Evolutionary conservation across 2,329 filamentous ascomycete species (phyloP).

Genomic region (Parastagonospora avenae): DNA sequence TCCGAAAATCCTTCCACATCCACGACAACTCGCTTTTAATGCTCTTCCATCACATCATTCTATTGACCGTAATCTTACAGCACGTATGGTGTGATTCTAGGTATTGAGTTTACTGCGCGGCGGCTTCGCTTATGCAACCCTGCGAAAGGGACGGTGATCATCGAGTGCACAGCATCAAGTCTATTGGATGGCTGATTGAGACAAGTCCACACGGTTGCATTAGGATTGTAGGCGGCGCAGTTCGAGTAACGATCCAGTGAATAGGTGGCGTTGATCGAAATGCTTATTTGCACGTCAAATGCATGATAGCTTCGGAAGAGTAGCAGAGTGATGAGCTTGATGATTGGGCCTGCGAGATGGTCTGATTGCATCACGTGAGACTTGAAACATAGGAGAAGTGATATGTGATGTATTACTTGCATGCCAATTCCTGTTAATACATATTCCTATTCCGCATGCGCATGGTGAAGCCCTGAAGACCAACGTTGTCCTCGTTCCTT

Average conservation of each 20-base stretch:
- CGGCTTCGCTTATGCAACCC: conserved; percentile 1
- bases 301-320: background rate
- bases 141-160: background rate
- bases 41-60: background rate
- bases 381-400: too few species aligned
- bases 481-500: too few species aligned
- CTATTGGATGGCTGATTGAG: background rate
- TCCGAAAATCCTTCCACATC: background rate
- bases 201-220: background rate
- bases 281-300: background rate
- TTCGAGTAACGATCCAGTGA: background rate
- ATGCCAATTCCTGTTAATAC: too few species aligned
- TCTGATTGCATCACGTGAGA: too few species aligned
- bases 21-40: background rate
- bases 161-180: background rate
- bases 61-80: background rate
- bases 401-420: too few species aligned
- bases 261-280: background rate
- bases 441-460: too few species aligned
- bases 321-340: too few species aligned
- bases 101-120: background rate
- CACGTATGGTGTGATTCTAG: background rate
- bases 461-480: too few species aligned
- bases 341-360: too few species aligned
- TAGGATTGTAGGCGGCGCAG: background rate